Base-by-base conservation (phyloP, 2,329 filamentous ascomycete species). In the Emergomyces orientalis region DNA sequence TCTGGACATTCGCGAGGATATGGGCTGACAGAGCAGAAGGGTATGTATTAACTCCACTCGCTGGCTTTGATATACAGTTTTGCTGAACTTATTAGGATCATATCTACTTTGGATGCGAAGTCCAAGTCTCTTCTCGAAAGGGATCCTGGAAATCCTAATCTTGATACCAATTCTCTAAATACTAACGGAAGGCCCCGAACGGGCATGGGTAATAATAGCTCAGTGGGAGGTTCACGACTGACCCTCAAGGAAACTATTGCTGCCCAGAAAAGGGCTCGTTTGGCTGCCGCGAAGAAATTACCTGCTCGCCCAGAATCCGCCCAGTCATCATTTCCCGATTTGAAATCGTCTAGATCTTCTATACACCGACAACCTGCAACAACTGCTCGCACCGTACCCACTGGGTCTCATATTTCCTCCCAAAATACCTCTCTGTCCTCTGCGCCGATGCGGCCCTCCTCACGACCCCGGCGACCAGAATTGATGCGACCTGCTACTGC, bases 191-290 rank as follows among this genome's bases (percentile, higher is more conserved):
- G 68, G 22, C 63, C 69, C 34, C 66, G 65, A 25, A 30, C 60
- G 25, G 49, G 66, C 30, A 41, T 67, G 30, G 69, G 62, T 39
- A 67, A 65, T 54, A 67, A 66, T 27, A 62, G 66, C 37, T 66
- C 68, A 11, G 63, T 60, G 8, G 63, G 67, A 45, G 66, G 69
- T 19, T 41, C 49, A 17, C 34, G 60, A 45, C 77, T 76, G 13
- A 89, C 89, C 13, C 76, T 97, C 32, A 88, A 90, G 66, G 92
- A 96, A 70, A 82, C 90, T 3, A 91, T 97, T 81, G 78, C 91
- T 70, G 91, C 91, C 6, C 88, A 93, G 71, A 92, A 91, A 76
- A 90, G 79, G 63, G 82, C 81, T 58, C 70, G 77, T 61, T 49
- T 71, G 19, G 76, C 75, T 52, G 76, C 76, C 49, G 69, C 73